Conservation (phyloP, 164 flowering plant genomes). For the Houttuynia cordata region DNA sequence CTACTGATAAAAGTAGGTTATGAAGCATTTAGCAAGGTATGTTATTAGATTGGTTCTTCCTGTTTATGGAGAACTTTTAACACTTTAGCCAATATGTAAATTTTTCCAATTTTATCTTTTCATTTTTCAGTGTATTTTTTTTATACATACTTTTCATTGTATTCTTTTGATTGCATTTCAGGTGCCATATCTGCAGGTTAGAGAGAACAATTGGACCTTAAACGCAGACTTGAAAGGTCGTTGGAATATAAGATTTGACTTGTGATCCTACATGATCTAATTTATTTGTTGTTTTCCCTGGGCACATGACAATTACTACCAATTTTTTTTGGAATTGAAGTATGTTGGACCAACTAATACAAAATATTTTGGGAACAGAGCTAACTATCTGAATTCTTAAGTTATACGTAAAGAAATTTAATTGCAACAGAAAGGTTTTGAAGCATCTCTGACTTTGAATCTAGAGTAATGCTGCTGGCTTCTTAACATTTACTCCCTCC, state of each 20-base stretch:
- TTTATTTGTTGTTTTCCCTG: neutral
- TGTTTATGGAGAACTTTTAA: neutral
- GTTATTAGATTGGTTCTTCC: neutral
- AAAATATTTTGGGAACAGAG: no score
- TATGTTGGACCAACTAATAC: no score
- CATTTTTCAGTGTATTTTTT: neutral
- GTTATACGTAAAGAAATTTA: no score
- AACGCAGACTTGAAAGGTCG: conserved; percentile 62
- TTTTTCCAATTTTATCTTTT: no score
- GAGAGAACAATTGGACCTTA: conserved; percentile 91
- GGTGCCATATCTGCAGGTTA: conserved; percentile 79
- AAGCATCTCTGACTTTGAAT: no score
- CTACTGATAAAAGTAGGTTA: conserved; percentile 71
- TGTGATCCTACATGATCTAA: conserved; percentile 23
- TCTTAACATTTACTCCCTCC: no score
- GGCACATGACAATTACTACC: no score
- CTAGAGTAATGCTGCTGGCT: no score
- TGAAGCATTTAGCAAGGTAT: conserved; percentile 70
- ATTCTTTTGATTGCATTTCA: conserved; percentile 13
- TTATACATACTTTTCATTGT: no score
- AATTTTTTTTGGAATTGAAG: no score
- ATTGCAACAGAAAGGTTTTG: no score
- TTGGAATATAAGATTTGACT: conserved; percentile 78
- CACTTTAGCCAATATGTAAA: neutral
- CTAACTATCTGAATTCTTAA: no score